Base-by-base conservation (phyloP, 208 protist genomes). In the Crithidia bombi region DNA sequence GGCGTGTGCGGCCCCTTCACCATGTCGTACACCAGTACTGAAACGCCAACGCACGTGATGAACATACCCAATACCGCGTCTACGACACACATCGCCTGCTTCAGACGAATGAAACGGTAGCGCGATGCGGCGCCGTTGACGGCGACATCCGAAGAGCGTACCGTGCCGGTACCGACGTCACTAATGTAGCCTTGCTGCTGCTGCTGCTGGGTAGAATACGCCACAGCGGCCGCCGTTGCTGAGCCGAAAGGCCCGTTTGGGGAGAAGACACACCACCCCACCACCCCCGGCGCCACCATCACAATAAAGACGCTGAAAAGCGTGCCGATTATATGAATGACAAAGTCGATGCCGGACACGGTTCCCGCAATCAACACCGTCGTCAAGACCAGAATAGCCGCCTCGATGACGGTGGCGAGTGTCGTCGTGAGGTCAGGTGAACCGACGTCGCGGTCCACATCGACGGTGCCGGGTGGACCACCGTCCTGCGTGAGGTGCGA, bases 281-380 rank as follows among this genome's bases (percentile, higher is more conserved):
- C 78, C 12, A 88, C 65, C 1, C 84, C 82, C 26, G 87, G 87
- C 1, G 59, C 70, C n/a, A 82, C 86, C 44, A 90, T 76, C 63
- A 93, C 86, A 38, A 90, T 52, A 64, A 86, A 83, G 28, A 84
- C 69, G 39, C 84, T 82, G 62, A 88, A 85, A 14, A 93, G 66
- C 0, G 80, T 81, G 39, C 87, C 87, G 25, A 89, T 59, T 30
- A 93, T 64, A 59, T 85, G 77, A 71, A 93, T 93, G 36, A 89
- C 82, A 49, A 90, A 77, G 23, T 72, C 75, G 38, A 93, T 93
- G 28, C 87, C 87, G 4, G 84, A 78, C 44, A 93, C 81, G 0
- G 77, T 47, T 1, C 62, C 75, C 15, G 82, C 83, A 12, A 89
- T 47, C 25, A 82, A 5, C 38, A 93, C 76, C 3, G 82, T 73